Evolutionary conservation across 2,329 filamentous ascomycete genomes (phyloP), one percentile per base, ranked within the genome.

Genomic region (Alternaria sp.): DNA sequence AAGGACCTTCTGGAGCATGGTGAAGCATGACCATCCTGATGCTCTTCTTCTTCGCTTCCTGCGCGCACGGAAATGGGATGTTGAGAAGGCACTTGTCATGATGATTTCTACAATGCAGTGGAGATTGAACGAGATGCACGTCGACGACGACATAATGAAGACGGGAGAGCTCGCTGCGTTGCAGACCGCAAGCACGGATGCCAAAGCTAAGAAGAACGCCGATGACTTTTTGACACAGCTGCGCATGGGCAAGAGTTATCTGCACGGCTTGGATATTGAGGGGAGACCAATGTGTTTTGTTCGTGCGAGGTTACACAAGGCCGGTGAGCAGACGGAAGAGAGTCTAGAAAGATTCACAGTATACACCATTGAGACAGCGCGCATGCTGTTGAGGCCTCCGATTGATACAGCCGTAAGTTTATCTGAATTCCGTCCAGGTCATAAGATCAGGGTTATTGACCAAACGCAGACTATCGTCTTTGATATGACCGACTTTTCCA

Each of bases 21-120:
- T 94, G 60, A 99, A 98, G 83, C 90, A 95, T 72, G 95, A 99
- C 74, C 89, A 98, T 75, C 95, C 95, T 0, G 95, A 99, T 80
- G 91, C 90, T 68, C 86, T 89, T 59, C 89, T 87, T 25, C 68
- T 81, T 61, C 68, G 77, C 50, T 79, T 92, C 77, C 86, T 80
- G 67, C 71, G 81, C 70, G 72, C 81, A 48, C 67, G 80, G 34
- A 81, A 80, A 80, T 99, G 95, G 95, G 93, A 99, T 74, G 89
- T 97, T 18, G 90, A 97, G 53, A 93, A 93, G 76, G 95, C 95
- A 4, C 85, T 98, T 27, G 86, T 97, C 67, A 99, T 99, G 95
- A 82, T 97, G 78, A 86, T 99, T 44, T 93, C 93, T 3, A 97
- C 95, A 0, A 92, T 98, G 87, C 91, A 92, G 77, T 99, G 95